Evolutionary conservation across 495 filamentous ascomycete genomes (phyloP), one percentile per base, ranked within the genome.

Genomic region (Penicillium roqueforti): DNA sequence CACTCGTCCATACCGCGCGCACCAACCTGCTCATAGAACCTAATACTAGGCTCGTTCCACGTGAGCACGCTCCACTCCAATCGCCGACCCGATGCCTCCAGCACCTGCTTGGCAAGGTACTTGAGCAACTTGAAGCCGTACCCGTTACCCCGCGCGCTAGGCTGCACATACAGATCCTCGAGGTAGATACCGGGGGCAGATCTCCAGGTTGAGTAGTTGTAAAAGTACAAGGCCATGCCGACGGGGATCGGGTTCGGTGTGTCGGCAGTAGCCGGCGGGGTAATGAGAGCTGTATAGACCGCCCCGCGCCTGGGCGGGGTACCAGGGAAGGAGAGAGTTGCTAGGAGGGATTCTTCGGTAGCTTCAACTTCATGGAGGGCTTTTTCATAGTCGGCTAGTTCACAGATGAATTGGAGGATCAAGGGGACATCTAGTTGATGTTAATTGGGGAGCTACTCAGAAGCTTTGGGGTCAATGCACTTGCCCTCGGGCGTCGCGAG

Each of bases 61-160:
- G 86, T 91, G 59, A 98, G 68, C 60, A 96, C 92, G 63, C 82
- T 89, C 93, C 93, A 98, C 72, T 96, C 92, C 52, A 98, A 68
- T 59, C 93, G 80, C 6, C 80, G 78, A 0, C 91, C 92, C 11
- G 80, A 72, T 32, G 91, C 83, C 54, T 77, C 77, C 34, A 69
- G 32, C 47, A 88, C 74, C 46, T 88, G 80, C 69, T 92, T 87
- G 31, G 92, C 92, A 68, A 97, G 72, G 63, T 83, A 83, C 45
- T 80, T 80, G 34, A 98, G 74, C 65, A 97, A 60, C 63, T 77
- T 71, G 64, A 84, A 87, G 13, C 90, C 93, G 62, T 92, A 95
- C 3, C 92, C 92, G 28, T 81, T 76, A 19, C 84, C 84, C 5
- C 93, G 73, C 41, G 86, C 85, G 23, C 68, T 71, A 20, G 84